Percentiles rank a stretch among this genome's conserved stretches.
These are phyloP conservation scores for Trebouxia gelatinosa DNA, from an alignment of 163 green algal species.

Conservation along the genomic window DNA sequence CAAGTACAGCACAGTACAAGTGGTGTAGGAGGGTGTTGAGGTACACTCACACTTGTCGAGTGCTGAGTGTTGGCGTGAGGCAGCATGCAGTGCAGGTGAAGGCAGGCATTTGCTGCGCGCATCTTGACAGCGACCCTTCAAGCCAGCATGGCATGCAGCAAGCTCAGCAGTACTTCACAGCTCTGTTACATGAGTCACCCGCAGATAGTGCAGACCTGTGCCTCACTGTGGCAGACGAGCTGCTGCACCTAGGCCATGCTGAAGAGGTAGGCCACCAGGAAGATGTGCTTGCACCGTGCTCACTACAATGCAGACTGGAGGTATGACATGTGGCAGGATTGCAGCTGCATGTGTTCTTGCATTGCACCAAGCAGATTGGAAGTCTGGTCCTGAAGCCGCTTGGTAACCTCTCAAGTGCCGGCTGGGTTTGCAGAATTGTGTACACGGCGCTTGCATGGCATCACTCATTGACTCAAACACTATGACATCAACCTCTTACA, in stretches of 20 bases:
- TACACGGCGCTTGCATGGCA: no score
- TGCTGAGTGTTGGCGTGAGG: no score
- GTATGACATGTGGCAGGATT: neutral
- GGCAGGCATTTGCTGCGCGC: constrained; percentile 52
- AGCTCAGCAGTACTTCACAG: constrained; percentile 44
- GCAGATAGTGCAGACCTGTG: constrained; percentile 59
- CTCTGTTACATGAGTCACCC: no score
- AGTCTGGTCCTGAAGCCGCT: no score
- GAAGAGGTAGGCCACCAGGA: constrained; percentile 22
- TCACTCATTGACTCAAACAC: no score
- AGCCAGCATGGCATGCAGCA: constrained; percentile 22
- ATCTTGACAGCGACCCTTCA: constrained; percentile 45
- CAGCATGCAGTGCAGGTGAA: constrained; percentile 50
- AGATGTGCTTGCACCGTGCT: no score
- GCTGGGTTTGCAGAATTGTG: no score
- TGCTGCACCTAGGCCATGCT: constrained; percentile 35
- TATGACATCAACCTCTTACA: no score
- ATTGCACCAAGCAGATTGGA: neutral
- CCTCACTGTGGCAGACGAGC: constrained; percentile 46
- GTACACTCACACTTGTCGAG: no score
- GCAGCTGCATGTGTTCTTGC: neutral
- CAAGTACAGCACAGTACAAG: neutral
- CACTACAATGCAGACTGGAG: no score
- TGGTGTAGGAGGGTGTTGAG: neutral
- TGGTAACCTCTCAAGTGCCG: no score